phyloP scores from a whole-genome alignment of 2,329 filamentous ascomycete species.

The Colletotrichum karsti region DNA sequence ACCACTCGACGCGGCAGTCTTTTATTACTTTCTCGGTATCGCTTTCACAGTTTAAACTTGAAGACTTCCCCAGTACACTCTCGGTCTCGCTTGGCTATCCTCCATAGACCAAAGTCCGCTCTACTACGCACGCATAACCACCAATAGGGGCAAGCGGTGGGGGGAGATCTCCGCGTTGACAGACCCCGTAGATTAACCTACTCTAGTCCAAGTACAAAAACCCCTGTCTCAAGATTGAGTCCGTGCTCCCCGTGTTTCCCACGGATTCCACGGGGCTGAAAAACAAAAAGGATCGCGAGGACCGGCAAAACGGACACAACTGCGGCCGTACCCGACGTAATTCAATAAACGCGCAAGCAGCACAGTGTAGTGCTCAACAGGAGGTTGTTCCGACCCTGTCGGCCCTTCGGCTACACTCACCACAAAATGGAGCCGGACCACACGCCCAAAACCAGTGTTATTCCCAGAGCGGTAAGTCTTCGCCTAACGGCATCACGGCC shows the following conservation, averaged over 20 bases:
- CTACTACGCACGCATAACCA: neutral
- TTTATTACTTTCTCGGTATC: too few relatives aligned
- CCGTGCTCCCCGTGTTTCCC: conserved; percentile 4
- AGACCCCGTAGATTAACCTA: conserved; percentile 2
- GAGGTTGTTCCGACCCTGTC: neutral
- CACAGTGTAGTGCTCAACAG: neutral
- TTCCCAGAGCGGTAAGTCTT: conserved; percentile 21
- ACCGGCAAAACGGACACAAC: neutral
- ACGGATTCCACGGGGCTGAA: conserved; percentile 5
- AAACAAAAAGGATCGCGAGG: conserved; percentile 7
- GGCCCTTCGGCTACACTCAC: neutral
- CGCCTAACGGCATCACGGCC: neutral
- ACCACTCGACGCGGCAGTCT: too few relatives aligned
- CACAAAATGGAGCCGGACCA: neutral
- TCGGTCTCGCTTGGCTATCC: neutral
- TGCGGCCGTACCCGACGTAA: neutral
- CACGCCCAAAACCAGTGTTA: conserved; percentile 11
- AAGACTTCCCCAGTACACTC: neutral
- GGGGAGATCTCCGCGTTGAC: neutral
- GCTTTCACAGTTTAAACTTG: too few relatives aligned
- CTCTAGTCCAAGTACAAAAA: neutral
- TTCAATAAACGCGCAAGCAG: neutral
- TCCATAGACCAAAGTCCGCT: neutral
- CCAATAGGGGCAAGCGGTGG: neutral
- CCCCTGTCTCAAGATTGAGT: neutral